Conservation (phyloP, 78 protist species). For the Cavenderia fasciculata region DNA sequence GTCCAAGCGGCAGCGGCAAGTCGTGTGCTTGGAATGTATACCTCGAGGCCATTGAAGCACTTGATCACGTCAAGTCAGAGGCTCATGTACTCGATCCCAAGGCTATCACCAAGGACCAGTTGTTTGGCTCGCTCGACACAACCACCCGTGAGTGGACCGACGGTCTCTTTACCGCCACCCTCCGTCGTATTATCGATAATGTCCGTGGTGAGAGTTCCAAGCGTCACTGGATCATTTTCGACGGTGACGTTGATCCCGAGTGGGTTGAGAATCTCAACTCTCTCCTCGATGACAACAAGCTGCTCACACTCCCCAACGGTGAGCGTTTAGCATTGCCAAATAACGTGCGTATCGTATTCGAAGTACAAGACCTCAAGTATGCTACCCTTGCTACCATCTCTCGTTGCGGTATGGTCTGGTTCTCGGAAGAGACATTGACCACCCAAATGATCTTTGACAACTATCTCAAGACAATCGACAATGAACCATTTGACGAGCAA, state of each 20-base stretch:
- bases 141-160: conserved; percentile 99
- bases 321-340: conserved; percentile 97
- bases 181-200: conserved; percentile 91
- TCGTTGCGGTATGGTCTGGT: conserved; percentile 99
- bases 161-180: conserved; percentile 96
- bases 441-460: conserved; percentile 81
- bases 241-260: conserved; percentile 99
- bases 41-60: conserved; percentile 84
- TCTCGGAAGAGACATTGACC: conserved; percentile 89
- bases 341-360: conserved; percentile 96
- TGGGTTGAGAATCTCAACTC: conserved; percentile 99
- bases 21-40: conserved; percentile 92
- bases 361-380: conserved; percentile 92
- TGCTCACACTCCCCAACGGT: conserved; percentile 99
- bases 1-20: conserved; percentile 97
- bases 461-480: conserved; percentile 54
- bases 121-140: conserved; percentile 96
- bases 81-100: conserved; percentile 97
- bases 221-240: conserved; percentile 98
- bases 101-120: conserved; percentile 95
- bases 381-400: conserved; percentile 99
- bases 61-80: conserved; percentile 52
- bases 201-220: conserved; percentile 83
- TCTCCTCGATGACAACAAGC: conserved; percentile 98
- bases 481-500: conserved; percentile 73